These are phyloP conservation scores for Rhododendron simsii DNA, from an alignment of 148 eudicot species.

Conservation along the genomic window DNA sequence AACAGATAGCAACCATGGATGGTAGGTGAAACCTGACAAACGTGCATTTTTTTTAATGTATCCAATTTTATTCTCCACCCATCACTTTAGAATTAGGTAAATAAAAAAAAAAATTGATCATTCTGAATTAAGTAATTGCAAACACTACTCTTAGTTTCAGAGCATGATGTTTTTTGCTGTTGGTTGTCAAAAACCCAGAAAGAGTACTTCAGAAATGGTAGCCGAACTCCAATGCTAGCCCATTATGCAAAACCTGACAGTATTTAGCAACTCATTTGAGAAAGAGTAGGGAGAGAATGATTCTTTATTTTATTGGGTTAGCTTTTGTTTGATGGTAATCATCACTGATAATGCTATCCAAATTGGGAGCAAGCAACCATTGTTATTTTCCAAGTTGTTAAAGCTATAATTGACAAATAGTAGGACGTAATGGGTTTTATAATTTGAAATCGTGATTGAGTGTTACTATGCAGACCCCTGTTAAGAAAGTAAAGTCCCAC, in stretches of 20 bases:
- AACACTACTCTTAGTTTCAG: background rate
- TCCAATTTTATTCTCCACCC: background rate
- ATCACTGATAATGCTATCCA: background rate
- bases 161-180: background rate
- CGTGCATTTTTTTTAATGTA: background rate
- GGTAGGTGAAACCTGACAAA: conserved; percentile 19
- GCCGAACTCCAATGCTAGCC: background rate
- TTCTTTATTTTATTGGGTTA: background rate
- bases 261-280: background rate
- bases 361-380: background rate
- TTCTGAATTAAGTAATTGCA: too few relatives aligned
- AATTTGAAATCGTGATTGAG: background rate
- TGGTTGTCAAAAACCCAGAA: background rate
- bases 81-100: background rate
- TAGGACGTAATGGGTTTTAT: background rate
- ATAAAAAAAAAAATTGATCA: too few relatives aligned
- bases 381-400: background rate
- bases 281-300: background rate
- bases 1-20: conserved; percentile 36
- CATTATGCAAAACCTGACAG: background rate
- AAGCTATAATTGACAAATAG: background rate
- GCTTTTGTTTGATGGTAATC: background rate
- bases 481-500: too few relatives aligned
- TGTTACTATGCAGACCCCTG: background rate
- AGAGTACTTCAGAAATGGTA: background rate